Evolutionary conservation across 2,329 filamentous ascomycete genomes (phyloP).

Genomic region (Fusarium chuoi): DNA sequence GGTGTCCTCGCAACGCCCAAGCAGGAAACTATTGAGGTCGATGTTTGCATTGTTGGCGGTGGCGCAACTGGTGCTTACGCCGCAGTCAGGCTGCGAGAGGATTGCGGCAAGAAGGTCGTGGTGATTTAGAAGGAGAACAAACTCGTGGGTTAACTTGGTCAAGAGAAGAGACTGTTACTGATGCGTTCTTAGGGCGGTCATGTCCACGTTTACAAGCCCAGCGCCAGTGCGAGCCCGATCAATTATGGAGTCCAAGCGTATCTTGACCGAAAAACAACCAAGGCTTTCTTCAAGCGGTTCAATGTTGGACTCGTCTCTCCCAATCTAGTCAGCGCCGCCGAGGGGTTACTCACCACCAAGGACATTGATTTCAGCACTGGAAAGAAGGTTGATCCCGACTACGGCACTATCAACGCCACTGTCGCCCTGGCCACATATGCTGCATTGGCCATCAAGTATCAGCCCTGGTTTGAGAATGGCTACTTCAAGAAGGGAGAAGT

Average conservation of each 20-base stretch:
- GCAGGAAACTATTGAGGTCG: constrained; percentile 11
- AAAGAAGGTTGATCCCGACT: constrained; percentile 7
- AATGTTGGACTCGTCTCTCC: constrained; percentile 19
- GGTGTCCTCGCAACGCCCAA: neutral
- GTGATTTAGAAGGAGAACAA: constrained; percentile 32
- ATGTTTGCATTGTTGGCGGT: constrained; percentile 30
- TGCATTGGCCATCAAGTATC: constrained; percentile 14
- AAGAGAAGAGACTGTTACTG: neutral
- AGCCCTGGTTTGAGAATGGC: constrained; percentile 29
- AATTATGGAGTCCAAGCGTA: constrained; percentile 33
- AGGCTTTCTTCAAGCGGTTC: constrained; percentile 27
- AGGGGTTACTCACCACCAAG: neutral
- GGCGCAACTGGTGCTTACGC: constrained; percentile 32
- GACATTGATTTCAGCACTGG: constrained; percentile 26
- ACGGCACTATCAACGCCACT: neutral
- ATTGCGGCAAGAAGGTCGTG: constrained; percentile 23
- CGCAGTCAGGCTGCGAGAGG: constrained; percentile 34
- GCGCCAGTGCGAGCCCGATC: neutral
- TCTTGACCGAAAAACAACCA: constrained; percentile 12
- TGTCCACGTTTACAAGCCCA: constrained; percentile 22
- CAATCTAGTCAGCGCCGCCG: neutral
- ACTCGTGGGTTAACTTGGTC: neutral
- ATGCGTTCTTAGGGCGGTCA: constrained; percentile 19
- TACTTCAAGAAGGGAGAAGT: constrained; percentile 21
- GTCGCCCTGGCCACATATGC: neutral